These are phyloP conservation scores for Naganishia friedmannii DNA, from an alignment of 768 basidiomycete genomes.

Conservation along the genomic window DNA sequence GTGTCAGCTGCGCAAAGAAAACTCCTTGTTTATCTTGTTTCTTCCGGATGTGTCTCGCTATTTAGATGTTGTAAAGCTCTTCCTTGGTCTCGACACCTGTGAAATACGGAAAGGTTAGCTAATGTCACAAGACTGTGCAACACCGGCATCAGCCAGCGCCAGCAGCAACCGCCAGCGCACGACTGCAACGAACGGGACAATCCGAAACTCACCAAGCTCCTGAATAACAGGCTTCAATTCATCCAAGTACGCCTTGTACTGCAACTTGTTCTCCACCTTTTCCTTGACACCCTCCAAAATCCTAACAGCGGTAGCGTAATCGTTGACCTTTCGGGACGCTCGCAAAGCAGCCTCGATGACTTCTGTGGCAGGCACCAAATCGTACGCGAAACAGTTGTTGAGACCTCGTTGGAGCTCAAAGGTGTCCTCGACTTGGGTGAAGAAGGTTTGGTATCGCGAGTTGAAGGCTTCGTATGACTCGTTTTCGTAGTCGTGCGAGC, in stretches of 20 bases:
- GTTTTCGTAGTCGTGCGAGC: conserved; percentile 66
- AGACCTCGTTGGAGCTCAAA: conserved; percentile 98
- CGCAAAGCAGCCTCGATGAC: conserved; percentile 50
- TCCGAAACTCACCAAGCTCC: conserved; percentile 70
- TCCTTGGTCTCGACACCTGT: conserved; percentile 64
- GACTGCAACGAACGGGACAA: not conserved
- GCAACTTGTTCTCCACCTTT: conserved; percentile 95
- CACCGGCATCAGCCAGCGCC: not conserved
- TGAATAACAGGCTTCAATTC: conserved; percentile 83
- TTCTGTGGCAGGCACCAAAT: conserved; percentile 56
- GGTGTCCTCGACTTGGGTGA: conserved; percentile 85
- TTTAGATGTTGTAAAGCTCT: conserved; percentile 61
- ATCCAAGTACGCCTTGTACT: conserved; percentile 88
- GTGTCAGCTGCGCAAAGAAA: conserved; percentile 14
- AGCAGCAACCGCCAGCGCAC: too few relatives aligned
- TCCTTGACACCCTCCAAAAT: conserved; percentile 93
- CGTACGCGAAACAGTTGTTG: conserved; percentile 99
- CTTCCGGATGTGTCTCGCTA: not conserved
- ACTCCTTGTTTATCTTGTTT: conserved; percentile 12
- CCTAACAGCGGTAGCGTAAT: conserved; percentile 94
- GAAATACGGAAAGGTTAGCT: conserved; percentile 3
- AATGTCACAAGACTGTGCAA: conserved; percentile 3
- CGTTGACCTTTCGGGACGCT: conserved; percentile 71
- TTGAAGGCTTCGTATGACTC: conserved; percentile 94
- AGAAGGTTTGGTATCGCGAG: conserved; percentile 88